Evolutionary conservation across 768 basidiomycete species (phyloP).

Genomic region (Pilatotrama ljubarskyi): DNA sequence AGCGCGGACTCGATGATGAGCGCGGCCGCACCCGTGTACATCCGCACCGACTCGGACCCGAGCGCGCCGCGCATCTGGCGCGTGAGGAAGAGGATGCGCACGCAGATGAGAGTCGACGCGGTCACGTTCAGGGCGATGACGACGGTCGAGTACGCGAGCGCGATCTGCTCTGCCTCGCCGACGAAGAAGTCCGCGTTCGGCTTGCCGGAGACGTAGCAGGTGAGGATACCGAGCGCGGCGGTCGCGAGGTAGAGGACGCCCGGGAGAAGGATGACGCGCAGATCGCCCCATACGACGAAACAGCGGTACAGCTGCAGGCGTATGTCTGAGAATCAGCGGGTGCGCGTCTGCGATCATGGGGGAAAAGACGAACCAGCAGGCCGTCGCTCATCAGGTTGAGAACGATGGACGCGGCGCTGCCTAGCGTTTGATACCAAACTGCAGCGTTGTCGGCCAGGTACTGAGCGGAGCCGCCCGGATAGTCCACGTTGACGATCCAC

Average conservation of each 20-base stretch:
- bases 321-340: neutral
- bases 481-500: constrained; percentile 37
- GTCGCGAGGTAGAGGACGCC: constrained; percentile 16
- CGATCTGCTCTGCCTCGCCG: constrained; percentile 11
- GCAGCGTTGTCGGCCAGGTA: constrained; percentile 33
- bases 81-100: constrained; percentile 11
- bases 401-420: constrained; percentile 23
- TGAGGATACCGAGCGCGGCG: constrained; percentile 17
- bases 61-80: neutral
- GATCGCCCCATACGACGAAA: constrained; percentile 34
- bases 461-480: constrained; percentile 37
- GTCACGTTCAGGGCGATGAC: constrained; percentile 18
- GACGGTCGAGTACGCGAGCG: constrained; percentile 14
- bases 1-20: constrained; percentile 40
- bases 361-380: constrained; percentile 34
- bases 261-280: constrained; percentile 13
- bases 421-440: constrained; percentile 35
- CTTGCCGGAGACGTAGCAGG: constrained; percentile 9
- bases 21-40: constrained; percentile 34
- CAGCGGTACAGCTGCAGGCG: constrained; percentile 41
- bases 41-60: neutral
- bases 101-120: constrained; percentile 15
- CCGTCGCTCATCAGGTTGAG: constrained; percentile 41
- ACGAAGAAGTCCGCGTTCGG: constrained; percentile 17
- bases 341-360: neutral